These are phyloP conservation scores for Hippophae tibetana DNA, from an alignment of 306 rosid species.

Conservation along the genomic window DNA sequence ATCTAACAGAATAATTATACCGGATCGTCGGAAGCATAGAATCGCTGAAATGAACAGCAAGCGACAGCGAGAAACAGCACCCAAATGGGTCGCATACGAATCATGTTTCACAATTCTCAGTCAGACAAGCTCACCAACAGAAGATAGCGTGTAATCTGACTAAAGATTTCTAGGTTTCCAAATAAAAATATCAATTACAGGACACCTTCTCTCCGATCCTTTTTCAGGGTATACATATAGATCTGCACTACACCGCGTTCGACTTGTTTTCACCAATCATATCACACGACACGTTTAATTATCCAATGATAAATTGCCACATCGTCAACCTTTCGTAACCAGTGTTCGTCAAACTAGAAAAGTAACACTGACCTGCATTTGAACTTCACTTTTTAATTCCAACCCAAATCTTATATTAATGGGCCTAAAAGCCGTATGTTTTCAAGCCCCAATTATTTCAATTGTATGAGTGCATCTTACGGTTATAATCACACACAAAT, in stretches of 20 bases:
- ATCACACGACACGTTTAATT: background rate
- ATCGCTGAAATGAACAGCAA: background rate
- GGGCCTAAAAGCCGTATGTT: no score
- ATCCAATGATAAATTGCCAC: background rate
- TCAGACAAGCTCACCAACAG: background rate
- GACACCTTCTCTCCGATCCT: background rate
- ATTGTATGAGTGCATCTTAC: no score
- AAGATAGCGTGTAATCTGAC: background rate
- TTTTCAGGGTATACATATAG: background rate
- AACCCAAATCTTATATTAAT: no score
- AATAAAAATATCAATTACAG: background rate
- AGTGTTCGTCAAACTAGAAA: background rate
- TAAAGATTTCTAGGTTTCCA: background rate
- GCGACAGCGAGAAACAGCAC: background rate
- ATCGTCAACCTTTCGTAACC: background rate
- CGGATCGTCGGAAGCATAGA: background rate
- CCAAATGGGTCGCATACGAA: background rate
- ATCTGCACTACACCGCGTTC: background rate
- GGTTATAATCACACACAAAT: no score
- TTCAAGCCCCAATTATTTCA: no score
- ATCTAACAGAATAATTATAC: background rate
- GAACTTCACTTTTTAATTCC: background rate
- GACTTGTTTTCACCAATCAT: background rate
- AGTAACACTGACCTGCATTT: background rate
- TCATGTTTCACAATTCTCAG: background rate